Base-by-base conservation (phyloP, 1,139 yeast genomes). In the Scheffersomyces cryptocercus region DNA sequence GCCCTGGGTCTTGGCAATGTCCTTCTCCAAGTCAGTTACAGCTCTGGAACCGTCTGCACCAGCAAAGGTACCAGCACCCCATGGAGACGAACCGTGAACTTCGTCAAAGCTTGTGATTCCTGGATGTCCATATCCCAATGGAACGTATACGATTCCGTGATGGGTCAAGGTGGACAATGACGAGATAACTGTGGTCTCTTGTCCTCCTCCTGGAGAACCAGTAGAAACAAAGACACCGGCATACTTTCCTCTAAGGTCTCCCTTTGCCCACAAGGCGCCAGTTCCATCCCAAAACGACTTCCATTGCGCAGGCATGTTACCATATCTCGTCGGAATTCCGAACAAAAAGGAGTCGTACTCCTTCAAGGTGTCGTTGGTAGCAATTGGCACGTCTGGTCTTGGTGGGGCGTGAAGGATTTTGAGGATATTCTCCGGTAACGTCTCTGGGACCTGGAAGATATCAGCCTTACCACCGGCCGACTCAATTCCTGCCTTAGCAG, bases 11-110 rank as follows among this genome's bases (percentile, higher is more conserved):
- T 57, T 54, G 40, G 84, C 91, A 53, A 87, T 58, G 54, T 79
- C 77, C 60, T 79, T 69, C 71, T 88, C 96, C 50, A 85, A 70
- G 42, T 73, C 79, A 47, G 80, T 57, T 45, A 93, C 88, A 61
- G 73, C 75, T 77, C 95, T 82, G 14, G 89, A 82, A 55, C 96
- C 96, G 57, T 85, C 93, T 46, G 77, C 75, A 54, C 84, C 91
- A 32, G 96, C 91, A 56, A 77, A 76, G 46, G 89, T 72, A 59
- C 95, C 95, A 40, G 96, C 89, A 69, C 96, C 96, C 90, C 93
- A 88, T 46, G 96, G 81, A 44, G 93, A 83, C 52, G 86, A 86
- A 62, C 95, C 96, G 63, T 85, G 95, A 46, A 81, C 79, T 71
- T 86, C 90, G 14, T 73, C 75, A 47, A 87, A 64, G 67, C 77